Base-by-base conservation (phyloP, 208 protist genomes). In the Kentomonas sorsogonicus region DNA sequence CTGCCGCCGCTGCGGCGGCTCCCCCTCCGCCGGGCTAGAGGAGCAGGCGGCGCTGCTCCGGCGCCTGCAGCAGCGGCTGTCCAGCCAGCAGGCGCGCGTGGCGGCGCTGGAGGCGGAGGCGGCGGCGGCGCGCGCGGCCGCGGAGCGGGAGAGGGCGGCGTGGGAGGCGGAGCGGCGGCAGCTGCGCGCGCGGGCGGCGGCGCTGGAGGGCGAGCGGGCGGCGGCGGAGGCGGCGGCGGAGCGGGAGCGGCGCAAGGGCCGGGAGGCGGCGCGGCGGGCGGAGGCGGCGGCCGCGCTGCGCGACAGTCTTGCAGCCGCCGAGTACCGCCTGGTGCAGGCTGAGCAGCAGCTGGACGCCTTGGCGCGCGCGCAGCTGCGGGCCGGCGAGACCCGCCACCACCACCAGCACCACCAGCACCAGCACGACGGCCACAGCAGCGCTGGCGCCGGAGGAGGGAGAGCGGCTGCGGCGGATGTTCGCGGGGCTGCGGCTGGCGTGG, bases 331-430 rank as follows among this genome's bases (percentile, higher is more conserved):
- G 26, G 31, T 44, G 29, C 43, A 52, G 45, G 58, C 60, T 25
- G 39, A 66, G 50, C 3, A 53, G 26, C 70, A 76, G 25, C 40
- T 71, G 23, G 52, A 62, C 39, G 54, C 67, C 0, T 9, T 73
- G 7, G 43, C 61, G n/a, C n/a, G n/a, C n/a, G n/a, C n/a, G n/a
- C n/a, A n/a, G n/a, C n/a, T n/a, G n/a, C n/a, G n/a, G n/a, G n/a
- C n/a, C n/a, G n/a, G n/a, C n/a, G n/a, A n/a, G n/a, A n/a, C n/a
- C n/a, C n/a, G n/a, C n/a, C n/a, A n/a, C n/a, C n/a, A n/a, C n/a
- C n/a, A n/a, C n/a, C n/a, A n/a, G n/a, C n/a, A n/a, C n/a, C n/a
- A n/a, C n/a, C n/a, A n/a, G n/a, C n/a, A n/a, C n/a, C n/a, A n/a
- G n/a, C n/a, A n/a, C n/a, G n/a, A n/a, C n/a, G n/a, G n/a, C n/a